Evolutionary conservation across 352 stramenopile genomes (phyloP), one percentile per base, ranked within the genome.

Genomic region (Pythium dissimile): DNA sequence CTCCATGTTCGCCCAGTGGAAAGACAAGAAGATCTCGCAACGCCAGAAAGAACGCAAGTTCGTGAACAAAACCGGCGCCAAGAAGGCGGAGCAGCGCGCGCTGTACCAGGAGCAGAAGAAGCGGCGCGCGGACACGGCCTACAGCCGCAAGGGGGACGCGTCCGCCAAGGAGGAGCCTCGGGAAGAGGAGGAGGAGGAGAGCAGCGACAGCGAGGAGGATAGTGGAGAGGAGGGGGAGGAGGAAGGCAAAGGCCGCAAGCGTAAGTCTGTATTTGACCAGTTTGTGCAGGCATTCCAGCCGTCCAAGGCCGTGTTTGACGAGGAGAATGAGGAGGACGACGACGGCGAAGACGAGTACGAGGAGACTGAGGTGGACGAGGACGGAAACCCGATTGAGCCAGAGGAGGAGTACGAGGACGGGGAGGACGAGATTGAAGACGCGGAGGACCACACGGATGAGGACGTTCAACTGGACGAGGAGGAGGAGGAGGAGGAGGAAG

Each of bases 1-100:
- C 26, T 89, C 80, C 24, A 90, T 92, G 83, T 83, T 91, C 48
- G 59, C 65, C 2, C 83, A 92, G 62, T 92, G 83, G 83, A 87
- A 89, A 51, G 50, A 81, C 26, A 70, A 77, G 20, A 89, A 88
- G 66, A 61, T 79, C 38, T n/a, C 51, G 20, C 54, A 77, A 31
- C 67, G 65, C 21, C 49, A 38, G 12, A 82, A 88, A 71, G 48
- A 72, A 41, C 63, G 67, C 15, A 47, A 73, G 47, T 87, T 89
- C 53, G 39, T 69, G 30, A 64, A 54, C 23, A 73, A 68, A 2
- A 62, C 80, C 23, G 71, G 73, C 13, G 54, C 75, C 2, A 85
- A 77, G 66, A 89, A 90, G 56, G 53, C 52, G 5, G 54, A 49
- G 54, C 79, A 86, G 54, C 63, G 66, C 9, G 67, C 80, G 21